Evolutionary conservation across 1,284 basidiomycete genomes (phyloP), one percentile per base, ranked within the genome.

Genomic region (Sporisorium reilianum): DNA sequence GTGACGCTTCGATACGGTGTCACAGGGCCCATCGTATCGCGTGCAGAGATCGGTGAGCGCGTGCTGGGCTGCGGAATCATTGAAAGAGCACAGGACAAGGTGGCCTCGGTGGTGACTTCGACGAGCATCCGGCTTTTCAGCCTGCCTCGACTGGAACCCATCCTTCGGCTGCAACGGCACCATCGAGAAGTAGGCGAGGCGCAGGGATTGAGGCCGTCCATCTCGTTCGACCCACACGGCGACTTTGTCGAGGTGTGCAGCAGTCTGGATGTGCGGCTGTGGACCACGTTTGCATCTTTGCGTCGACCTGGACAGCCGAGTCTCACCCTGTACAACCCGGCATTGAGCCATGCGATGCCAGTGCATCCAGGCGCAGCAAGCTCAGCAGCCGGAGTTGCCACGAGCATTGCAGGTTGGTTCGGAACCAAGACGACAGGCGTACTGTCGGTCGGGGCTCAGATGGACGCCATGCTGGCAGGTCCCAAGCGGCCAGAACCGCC

Each of bases 161-260:
- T 78, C 18, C 46, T 66, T 30, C 76, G 82, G 7, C 57, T 84
- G 20, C 79, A 81, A 53, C 65, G 81, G 1, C 82, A 83, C 54
- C 64, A 76, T 40, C 69, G 75, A 5, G 63, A 67, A 22, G 55
- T 64, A 1, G 74, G 73, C 34, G 78, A 80, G 46, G 44, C 57
- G 44, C 50, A 41, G 26, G 67, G 67, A n/a, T 23, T n/a, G 20
- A 41, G 49, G 5, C 56, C 67, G 3, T 60, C 49, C 22, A 51
- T 79, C 54, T 72, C 61, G 12, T 59, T 82, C 36, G 80, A 77
- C 48, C 20, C 53, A 12, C 58, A 74, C 16, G 82, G 82, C 45
- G 78, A 80, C 63, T 78, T 82, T 53, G 42, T 82, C 42, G 81
- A 84, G 65, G 58, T 79, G 5, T 64, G 57, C 48, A 72, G 75